Evolutionary conservation across 2,329 filamentous ascomycete species (phyloP).

Genomic region (Zymoseptoria crescenta): DNA sequence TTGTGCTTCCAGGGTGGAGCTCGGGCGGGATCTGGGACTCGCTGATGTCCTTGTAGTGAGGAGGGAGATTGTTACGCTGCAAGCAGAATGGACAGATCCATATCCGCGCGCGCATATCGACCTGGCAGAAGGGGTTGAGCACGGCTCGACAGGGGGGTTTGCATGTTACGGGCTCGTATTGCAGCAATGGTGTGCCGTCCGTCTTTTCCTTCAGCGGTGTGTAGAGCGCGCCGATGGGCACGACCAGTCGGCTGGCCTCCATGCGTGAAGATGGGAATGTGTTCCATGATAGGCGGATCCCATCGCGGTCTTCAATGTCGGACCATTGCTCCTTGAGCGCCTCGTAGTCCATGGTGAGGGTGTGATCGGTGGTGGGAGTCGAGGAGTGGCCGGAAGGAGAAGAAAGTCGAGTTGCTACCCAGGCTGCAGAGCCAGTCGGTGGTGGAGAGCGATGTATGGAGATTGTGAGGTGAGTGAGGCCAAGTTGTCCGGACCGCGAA

Average conservation of each 20-base stretch:
- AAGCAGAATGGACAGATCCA: slow-evolving; percentile 90
- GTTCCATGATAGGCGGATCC: slow-evolving; percentile 94
- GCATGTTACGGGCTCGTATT: slow-evolving; percentile 95
- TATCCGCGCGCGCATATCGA: slow-evolving; percentile 72
- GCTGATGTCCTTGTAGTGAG: slow-evolving; percentile 86
- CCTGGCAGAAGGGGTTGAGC: slow-evolving; percentile 90
- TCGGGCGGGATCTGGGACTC: slow-evolving; percentile 75
- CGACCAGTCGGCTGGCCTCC: slow-evolving; percentile 47
- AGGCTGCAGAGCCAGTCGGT: not conserved
- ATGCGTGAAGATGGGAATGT: slow-evolving; percentile 97
- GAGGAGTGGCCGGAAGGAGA: no score
- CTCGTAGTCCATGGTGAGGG: slow-evolving; percentile 74
- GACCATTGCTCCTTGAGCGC: slow-evolving; percentile 91
- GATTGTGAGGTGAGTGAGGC: not conserved
- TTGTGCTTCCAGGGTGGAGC: slow-evolving; percentile 72
- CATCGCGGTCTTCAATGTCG: slow-evolving; percentile 93
- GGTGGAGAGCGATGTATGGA: not conserved
- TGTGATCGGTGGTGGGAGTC: no score
- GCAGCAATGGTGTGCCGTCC: slow-evolving; percentile 69
- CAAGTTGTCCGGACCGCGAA: not conserved
- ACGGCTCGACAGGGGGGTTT: slow-evolving; percentile 93
- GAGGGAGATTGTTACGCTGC: slow-evolving; percentile 71
- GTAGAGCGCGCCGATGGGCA: slow-evolving; percentile 92
- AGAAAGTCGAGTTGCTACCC: not conserved
- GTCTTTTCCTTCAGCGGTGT: slow-evolving; percentile 93